Conservation (phyloP, 108 stramenopile species). For the Aurantiochytrium sp. region DNA sequence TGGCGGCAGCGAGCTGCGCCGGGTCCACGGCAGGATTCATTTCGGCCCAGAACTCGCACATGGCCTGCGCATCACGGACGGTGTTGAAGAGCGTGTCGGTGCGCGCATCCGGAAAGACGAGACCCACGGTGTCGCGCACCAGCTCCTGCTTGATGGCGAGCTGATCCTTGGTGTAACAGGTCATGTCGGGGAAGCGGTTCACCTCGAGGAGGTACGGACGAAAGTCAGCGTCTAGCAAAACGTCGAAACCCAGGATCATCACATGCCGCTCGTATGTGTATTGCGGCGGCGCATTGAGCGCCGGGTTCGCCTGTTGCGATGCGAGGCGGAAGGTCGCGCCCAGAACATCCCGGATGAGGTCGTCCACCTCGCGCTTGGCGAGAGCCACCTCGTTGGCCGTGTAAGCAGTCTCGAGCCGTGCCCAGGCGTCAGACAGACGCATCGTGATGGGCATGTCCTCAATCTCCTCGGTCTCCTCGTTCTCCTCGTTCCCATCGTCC, state of each 20-base stretch:
- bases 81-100: neutral
- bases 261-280: neutral
- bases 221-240: neutral
- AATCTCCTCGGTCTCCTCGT: neutral
- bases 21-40: neutral
- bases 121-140: neutral
- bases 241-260: slow-evolving; percentile 7
- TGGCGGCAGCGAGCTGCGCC: neutral
- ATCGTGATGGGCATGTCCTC: neutral
- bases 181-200: slow-evolving; percentile 4
- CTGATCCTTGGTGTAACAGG: neutral
- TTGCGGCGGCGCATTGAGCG: neutral
- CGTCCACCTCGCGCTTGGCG: neutral
- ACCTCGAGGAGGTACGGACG: neutral
- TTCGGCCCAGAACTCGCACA: neutral
- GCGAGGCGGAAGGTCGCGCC: neutral
- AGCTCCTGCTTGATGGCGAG: slow-evolving; percentile 22
- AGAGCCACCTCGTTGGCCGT: neutral
- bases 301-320: neutral
- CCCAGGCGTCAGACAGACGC: neutral
- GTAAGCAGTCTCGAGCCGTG: neutral
- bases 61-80: neutral
- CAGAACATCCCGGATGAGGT: neutral
- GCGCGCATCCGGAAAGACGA: neutral
- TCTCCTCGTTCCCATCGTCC: neutral